Conservation (phyloP, 2,329 filamentous ascomycete genomes). For the Colletotrichum sp. region DNA sequence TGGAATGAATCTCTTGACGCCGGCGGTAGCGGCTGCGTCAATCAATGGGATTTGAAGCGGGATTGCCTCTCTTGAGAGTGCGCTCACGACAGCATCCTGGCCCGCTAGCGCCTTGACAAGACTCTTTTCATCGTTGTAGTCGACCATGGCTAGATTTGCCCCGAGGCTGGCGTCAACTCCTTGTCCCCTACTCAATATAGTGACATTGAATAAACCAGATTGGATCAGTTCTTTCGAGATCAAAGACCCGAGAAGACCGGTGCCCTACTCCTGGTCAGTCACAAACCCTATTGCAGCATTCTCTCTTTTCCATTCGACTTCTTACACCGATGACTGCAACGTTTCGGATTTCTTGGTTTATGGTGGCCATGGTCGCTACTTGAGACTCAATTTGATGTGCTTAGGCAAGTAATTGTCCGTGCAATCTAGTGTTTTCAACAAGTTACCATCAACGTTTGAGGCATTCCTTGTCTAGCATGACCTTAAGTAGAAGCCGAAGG, state of each 20-base stretch:
- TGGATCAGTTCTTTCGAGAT: neutral
- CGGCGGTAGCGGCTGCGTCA: neutral
- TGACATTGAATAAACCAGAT: neutral
- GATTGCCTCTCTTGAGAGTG: neutral
- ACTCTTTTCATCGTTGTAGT: neutral
- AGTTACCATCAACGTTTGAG: neutral
- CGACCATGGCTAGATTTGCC: neutral
- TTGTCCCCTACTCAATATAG: neutral
- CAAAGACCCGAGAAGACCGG: neutral
- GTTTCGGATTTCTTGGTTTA: neutral
- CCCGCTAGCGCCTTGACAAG: neutral
- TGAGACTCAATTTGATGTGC: neutral
- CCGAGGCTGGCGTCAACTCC: neutral
- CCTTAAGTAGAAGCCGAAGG: neutral
- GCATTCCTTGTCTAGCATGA: neutral
- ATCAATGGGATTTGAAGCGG: neutral
- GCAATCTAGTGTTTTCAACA: neutral
- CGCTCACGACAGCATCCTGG: neutral
- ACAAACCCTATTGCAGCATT: neutral
- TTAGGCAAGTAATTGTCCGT: neutral
- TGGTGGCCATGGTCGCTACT: neutral
- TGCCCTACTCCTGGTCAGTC: neutral
- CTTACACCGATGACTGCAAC: neutral
- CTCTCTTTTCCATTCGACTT: accelerated
- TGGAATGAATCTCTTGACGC: neutral